These are phyloP conservation scores for Solanum chiquidenum DNA, from an alignment of 257 asterid species.

Conservation along the genomic window DNA sequence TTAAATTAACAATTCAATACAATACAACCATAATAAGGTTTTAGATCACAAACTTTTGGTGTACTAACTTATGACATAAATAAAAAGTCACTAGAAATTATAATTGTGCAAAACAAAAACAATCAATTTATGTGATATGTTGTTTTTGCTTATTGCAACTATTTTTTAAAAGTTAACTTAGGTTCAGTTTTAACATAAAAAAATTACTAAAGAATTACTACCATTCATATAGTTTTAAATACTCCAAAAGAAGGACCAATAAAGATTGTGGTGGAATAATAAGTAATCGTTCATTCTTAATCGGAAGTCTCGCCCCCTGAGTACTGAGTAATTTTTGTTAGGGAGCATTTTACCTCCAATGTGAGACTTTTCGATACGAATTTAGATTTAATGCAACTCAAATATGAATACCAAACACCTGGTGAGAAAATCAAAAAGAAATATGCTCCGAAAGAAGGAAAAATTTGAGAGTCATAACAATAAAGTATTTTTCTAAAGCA, in stretches of 20 bases:
- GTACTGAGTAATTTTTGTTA: too few relatives aligned
- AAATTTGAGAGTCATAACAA: background rate
- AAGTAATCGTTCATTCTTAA: too few relatives aligned
- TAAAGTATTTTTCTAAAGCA: background rate
- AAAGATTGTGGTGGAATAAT: too few relatives aligned
- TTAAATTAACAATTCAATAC: background rate
- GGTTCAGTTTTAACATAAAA: background rate
- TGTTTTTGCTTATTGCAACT: background rate
- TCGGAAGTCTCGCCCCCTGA: too few relatives aligned
- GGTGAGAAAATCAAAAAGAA: too few relatives aligned
- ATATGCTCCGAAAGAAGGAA: background rate
- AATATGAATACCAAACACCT: too few relatives aligned
- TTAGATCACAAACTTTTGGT: background rate
- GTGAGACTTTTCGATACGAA: too few relatives aligned
- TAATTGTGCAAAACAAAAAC: background rate
- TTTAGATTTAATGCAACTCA: background rate
- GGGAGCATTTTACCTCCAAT: too few relatives aligned
- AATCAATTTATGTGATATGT: background rate
- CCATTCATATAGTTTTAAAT: background rate
- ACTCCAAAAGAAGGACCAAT: too few relatives aligned
- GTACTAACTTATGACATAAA: background rate
- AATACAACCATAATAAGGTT: too few relatives aligned
- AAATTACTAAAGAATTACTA: too few relatives aligned
- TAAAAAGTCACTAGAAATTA: background rate
- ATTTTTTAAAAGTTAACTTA: background rate